Evolutionary conservation across 352 stramenopile genomes (phyloP), one percentile per base, ranked within the genome.

Genomic region (Globisporangium megalacanthum): DNA sequence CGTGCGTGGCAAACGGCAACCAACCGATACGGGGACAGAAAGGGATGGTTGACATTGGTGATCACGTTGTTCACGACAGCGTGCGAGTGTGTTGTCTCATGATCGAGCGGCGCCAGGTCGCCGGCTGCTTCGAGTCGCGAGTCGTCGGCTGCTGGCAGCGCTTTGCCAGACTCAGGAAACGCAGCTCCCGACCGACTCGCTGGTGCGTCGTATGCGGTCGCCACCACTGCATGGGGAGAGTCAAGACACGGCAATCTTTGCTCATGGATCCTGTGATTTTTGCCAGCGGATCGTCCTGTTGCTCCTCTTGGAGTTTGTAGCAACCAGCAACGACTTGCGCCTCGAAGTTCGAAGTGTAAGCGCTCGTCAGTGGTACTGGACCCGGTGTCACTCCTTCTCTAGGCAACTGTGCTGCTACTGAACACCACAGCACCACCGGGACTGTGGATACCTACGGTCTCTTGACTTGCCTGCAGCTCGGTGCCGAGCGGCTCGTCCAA

Each of bases 251-350:
- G n/a, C n/a, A n/a, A n/a, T n/a, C n/a, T n/a, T n/a, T n/a, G n/a
- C n/a, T n/a, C n/a, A n/a, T n/a, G n/a, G n/a, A n/a, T n/a, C n/a
- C 33, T 9, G 5, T 37, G 33, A 37, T 37, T 37, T 37, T 37
- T 37, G 33, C 19, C 9, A 64, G 58, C 50, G 19, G 6, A 44
- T 52, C 1, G 17, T 65, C 15, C 10, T 65, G 7, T 44, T 60
- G 19, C 41, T 77, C 11, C 52, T 77, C 10, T 53, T 61, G 4
- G 60, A 59, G 19, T n/a, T 79, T 1, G 22, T 77, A n/a, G 61
- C 50, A 35, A 42, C 19, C 44, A 75, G 60, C 45, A 51, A 73
- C 29, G 41, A 33, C 2, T 57, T 77, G 37, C 71, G 69, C 13
- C 51, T 52, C 8, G 69, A 70, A 22, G 62, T 60, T 2, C 60